phyloP scores from a whole-genome alignment of 768 basidiomycete species.

The Hypholoma sublateritium region DNA sequence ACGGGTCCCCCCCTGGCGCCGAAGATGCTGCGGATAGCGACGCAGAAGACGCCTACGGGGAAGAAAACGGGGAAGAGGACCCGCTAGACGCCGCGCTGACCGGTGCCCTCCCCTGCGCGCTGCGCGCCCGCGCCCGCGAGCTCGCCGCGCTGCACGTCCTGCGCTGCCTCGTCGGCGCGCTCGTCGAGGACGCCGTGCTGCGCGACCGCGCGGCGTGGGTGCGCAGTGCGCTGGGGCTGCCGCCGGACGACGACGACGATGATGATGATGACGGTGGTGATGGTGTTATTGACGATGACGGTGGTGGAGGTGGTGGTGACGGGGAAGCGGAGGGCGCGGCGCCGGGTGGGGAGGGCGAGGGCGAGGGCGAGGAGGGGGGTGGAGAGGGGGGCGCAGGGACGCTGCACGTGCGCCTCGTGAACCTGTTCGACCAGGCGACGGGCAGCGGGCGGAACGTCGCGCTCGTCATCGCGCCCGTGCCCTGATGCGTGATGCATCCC shows the following conservation, averaged over 20 bases:
- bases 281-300: not conserved
- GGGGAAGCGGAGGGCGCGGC: constrained; percentile 28
- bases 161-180: constrained; percentile 67
- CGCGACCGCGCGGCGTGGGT: constrained; percentile 65
- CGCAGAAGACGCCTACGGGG: too few relatives aligned
- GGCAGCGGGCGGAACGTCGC: constrained; percentile 77
- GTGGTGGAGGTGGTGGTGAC: not conserved
- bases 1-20: too few relatives aligned
- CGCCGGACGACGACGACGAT: not conserved
- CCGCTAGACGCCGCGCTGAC: constrained; percentile 7
- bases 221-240: not conserved
- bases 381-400: not conserved
- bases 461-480: constrained; percentile 45
- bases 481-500: too few relatives aligned
- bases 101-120: constrained; percentile 26
- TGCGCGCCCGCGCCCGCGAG: constrained; percentile 14
- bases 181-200: constrained; percentile 65
- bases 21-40: too few relatives aligned
- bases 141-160: constrained; percentile 64
- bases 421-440: constrained; percentile 70
- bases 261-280: not conserved
- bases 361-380: constrained; percentile 21
- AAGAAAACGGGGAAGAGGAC: too few relatives aligned
- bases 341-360: constrained; percentile 18
- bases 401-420: constrained; percentile 45